Conservation (phyloP, 2,329 filamentous ascomycete genomes). For the Cladosporium sp. region DNA sequence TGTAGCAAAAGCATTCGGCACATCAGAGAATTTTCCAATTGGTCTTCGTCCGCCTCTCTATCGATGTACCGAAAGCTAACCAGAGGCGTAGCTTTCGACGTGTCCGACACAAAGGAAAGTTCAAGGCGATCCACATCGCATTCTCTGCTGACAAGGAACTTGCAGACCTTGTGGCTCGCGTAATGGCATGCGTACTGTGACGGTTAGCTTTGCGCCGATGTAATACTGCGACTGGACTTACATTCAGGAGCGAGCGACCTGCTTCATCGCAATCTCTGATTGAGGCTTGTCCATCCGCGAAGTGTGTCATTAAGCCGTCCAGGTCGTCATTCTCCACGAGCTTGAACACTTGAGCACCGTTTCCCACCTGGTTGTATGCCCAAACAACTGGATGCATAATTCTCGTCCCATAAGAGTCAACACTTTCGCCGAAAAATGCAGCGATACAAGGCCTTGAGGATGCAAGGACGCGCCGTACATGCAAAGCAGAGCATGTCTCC, state of each 20-base stretch:
- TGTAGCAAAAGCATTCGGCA: not conserved
- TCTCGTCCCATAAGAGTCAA: not conserved
- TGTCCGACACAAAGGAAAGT: not conserved
- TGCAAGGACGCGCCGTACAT: not conserved
- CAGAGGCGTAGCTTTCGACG: not conserved
- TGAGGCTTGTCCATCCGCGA: not conserved
- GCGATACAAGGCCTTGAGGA: not conserved
- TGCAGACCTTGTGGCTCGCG: not conserved
- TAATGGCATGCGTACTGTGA: constrained; percentile 1
- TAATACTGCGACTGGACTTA: not conserved
- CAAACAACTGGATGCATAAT: not conserved
- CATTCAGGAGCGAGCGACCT: not conserved
- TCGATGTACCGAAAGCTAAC: not conserved
- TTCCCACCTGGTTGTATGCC: not conserved
- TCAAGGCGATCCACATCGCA: not conserved
- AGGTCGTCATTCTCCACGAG: not conserved
- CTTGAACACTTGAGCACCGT: not conserved
- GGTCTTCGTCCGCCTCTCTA: not conserved
- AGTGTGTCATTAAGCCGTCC: not conserved
- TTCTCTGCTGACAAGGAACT: not conserved
- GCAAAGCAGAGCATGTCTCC: not conserved
- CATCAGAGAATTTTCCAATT: not conserved
- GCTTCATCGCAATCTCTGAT: constrained; percentile 9
- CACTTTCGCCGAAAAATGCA: not conserved
- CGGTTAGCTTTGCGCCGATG: not conserved